Evolutionary conservation across 345 rosid species (phyloP).

Genomic region (Lumnitzera littorea): DNA sequence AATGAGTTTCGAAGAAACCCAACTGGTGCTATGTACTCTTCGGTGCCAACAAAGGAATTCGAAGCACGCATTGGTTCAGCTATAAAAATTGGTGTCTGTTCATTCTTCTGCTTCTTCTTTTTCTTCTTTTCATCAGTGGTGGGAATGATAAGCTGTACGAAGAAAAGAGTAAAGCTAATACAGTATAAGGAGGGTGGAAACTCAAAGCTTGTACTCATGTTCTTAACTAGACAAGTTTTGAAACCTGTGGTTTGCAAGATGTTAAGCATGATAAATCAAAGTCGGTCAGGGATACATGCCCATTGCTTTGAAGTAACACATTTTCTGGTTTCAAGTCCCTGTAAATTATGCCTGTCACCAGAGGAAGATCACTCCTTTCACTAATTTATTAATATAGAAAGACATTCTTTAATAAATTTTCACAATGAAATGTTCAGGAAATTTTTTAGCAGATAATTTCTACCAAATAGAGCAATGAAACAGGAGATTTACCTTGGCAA

Average conservation of each 20-base stretch:
- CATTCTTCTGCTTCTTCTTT: constrained; percentile 40
- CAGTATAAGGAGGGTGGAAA: not conserved
- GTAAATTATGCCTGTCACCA: constrained; percentile 66
- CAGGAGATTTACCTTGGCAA: constrained; percentile 61
- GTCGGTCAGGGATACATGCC: constrained; percentile 79
- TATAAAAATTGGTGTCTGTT: constrained; percentile 68
- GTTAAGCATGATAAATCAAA: constrained; percentile 93
- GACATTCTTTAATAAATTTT: too few relatives aligned
- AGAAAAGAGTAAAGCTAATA: not conserved
- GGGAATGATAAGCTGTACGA: constrained; percentile 61
- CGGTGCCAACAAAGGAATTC: constrained; percentile 95
- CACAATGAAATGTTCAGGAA: too few relatives aligned
- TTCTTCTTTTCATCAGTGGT: constrained; percentile 48
- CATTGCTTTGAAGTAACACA: constrained; percentile 63
- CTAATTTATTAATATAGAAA: not conserved
- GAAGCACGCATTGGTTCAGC: constrained; percentile 98
- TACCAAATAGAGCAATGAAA: not conserved
- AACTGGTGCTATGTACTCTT: constrained; percentile 97
- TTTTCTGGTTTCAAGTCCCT: constrained; percentile 93
- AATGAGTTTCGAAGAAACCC: constrained; percentile 10
- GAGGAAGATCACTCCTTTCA: not conserved
- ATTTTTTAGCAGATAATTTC: too few relatives aligned
- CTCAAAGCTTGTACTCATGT: not conserved
- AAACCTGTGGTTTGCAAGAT: constrained; percentile 88
- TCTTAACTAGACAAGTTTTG: too few relatives aligned